phyloP scores from a whole-genome alignment of 108 stramenopile species.

The Mayamaea pseudoterrestris region DNA sequence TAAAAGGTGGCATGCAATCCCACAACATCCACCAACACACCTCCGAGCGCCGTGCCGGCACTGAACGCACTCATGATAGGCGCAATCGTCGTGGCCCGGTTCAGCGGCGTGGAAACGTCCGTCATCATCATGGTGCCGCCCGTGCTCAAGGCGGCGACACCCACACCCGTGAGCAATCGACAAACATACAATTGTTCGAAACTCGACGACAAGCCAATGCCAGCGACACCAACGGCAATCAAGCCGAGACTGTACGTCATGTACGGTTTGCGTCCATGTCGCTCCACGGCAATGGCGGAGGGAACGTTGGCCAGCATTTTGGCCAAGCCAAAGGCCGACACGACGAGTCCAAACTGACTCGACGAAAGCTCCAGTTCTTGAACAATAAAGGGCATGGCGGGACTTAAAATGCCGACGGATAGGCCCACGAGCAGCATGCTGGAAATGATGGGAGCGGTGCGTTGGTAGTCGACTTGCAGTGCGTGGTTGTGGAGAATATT shows the following conservation, averaged over 20 bases:
- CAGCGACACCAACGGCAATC: slow-evolving; percentile 75
- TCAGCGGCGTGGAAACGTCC: slow-evolving; percentile 72
- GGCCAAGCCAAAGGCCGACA: slow-evolving; percentile 67
- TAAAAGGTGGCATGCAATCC: slow-evolving; percentile 68
- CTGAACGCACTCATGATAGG: slow-evolving; percentile 77
- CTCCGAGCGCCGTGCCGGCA: slow-evolving; percentile 80
- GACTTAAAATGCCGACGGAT: slow-evolving; percentile 64
- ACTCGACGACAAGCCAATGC: slow-evolving; percentile 50
- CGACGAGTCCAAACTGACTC: slow-evolving; percentile 69
- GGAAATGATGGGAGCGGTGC: slow-evolving; percentile 50
- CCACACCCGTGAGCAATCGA: slow-evolving; percentile 69
- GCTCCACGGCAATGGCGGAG: slow-evolving; percentile 68
- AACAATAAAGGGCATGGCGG: slow-evolving; percentile 76
- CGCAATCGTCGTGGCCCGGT: slow-evolving; percentile 66
- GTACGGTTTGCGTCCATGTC: slow-evolving; percentile 80
- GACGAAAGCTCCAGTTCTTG: slow-evolving; percentile 52
- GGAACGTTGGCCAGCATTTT: slow-evolving; percentile 86
- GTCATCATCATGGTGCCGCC: slow-evolving; percentile 68
- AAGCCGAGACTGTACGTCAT: slow-evolving; percentile 52
- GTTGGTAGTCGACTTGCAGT: slow-evolving; percentile 29
- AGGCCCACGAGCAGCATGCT: slow-evolving; percentile 80
- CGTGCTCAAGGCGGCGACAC: slow-evolving; percentile 59
- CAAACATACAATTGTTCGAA: slow-evolving; percentile 61
- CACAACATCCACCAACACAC: slow-evolving; percentile 50
- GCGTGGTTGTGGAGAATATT: slow-evolving; percentile 23